Evolutionary conservation across 768 basidiomycete genomes (phyloP).

Genomic region (Mycena albidolilacea): DNA sequence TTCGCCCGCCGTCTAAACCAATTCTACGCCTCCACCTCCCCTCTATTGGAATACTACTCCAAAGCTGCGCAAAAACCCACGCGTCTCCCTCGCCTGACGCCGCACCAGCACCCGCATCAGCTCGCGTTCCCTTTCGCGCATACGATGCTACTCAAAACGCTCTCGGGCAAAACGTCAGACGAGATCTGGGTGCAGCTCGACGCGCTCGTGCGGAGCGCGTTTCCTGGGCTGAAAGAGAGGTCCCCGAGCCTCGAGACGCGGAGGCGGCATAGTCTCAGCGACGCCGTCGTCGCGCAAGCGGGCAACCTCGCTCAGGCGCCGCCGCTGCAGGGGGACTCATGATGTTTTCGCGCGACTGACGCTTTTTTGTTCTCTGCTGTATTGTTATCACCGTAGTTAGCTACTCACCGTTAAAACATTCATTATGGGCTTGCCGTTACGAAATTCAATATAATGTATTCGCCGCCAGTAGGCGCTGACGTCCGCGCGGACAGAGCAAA

Average conservation of each 20-base stretch:
- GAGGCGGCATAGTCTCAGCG: conserved; percentile 67
- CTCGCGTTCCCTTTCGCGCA: conserved; percentile 62
- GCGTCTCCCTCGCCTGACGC: conserved; percentile 43
- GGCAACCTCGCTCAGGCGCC: background rate
- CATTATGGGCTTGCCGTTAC: background rate
- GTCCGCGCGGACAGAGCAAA: too few relatives aligned
- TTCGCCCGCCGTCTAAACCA: conserved; percentile 82
- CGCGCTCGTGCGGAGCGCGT: conserved; percentile 65
- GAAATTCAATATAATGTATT: conserved; percentile 13
- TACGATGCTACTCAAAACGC: conserved; percentile 67
- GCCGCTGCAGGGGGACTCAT: conserved; percentile 6
- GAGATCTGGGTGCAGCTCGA: conserved; percentile 94
- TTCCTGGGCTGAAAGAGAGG: conserved; percentile 73
- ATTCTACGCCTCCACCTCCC: conserved; percentile 87
- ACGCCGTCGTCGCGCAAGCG: conserved; percentile 59
- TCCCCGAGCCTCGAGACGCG: conserved; percentile 55
- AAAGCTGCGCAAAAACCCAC: conserved; percentile 49
- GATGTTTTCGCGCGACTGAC: background rate
- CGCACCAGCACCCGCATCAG: conserved; percentile 65
- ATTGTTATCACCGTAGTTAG: conserved; percentile 13
- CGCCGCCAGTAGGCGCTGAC: background rate
- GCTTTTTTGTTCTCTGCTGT: conserved; percentile 5
- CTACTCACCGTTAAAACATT: conserved; percentile 2
- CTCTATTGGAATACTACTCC: conserved; percentile 82
- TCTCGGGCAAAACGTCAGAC: conserved; percentile 84